Percentiles rank a stretch among this genome's conserved stretches.
These are phyloP conservation scores for Globisporangium okanoganense DNA, from an alignment of 352 stramenopile species.

Conservation along the genomic window DNA sequence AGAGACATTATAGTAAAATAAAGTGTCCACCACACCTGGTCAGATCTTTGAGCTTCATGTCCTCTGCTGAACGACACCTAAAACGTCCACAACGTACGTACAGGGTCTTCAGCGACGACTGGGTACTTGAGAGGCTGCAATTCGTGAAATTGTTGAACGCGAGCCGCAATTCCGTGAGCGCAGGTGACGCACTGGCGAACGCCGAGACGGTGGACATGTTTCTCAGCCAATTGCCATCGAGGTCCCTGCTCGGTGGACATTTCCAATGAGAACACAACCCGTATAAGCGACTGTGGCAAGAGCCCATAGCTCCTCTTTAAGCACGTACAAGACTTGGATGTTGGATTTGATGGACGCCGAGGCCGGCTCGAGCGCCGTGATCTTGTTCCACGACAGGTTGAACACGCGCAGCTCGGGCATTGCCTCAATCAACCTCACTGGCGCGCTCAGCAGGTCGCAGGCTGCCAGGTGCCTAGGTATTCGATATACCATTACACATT, in stretches of 20 bases:
- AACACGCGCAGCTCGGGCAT: conserved; percentile 17
- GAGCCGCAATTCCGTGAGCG: conserved; percentile 18
- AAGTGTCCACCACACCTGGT: not conserved
- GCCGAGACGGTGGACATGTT: conserved; percentile 10
- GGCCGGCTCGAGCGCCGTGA: conserved; percentile 8
- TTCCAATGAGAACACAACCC: not conserved
- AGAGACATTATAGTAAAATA: not conserved
- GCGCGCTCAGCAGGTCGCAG: conserved; percentile 11
- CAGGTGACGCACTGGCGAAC: not conserved
- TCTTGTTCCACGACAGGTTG: conserved; percentile 21
- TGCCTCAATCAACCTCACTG: conserved; percentile 2
- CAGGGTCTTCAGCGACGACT: conserved; percentile 11
- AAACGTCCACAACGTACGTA: not conserved
- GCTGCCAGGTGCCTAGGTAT: conserved; percentile 14
- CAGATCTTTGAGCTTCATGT: not conserved
- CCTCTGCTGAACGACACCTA: not conserved
- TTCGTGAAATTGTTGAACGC: conserved; percentile 17
- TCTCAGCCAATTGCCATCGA: conserved; percentile 18
- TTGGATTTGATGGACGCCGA: not conserved
- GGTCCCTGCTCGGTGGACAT: conserved; percentile 7
- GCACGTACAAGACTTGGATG: conserved; percentile 14
- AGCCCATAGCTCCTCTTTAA: too few species aligned
- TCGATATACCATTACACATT: too few species aligned
- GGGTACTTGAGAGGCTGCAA: conserved; percentile 10
- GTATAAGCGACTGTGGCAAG: too few species aligned